Percentiles rank a stretch among this genome's conserved stretches.
These are phyloP conservation scores for Saccharomycopsis oosterbeekiorum DNA, from an alignment of 805 yeast genomes.

Conservation along the genomic window DNA sequence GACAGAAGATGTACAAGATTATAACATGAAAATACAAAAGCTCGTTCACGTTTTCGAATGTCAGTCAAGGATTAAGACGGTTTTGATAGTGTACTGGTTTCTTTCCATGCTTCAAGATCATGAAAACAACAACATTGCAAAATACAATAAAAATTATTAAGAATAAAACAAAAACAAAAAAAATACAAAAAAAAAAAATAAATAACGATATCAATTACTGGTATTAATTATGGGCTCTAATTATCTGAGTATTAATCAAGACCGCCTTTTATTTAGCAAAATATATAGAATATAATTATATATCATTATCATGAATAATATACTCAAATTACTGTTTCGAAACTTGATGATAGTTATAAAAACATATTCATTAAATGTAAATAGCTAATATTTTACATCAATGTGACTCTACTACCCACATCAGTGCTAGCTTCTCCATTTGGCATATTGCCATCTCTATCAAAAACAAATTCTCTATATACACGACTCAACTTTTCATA, in stretches of 20 bases:
- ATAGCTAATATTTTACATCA: constrained; percentile 41
- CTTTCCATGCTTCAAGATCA: not conserved
- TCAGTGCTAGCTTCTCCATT: constrained; percentile 72
- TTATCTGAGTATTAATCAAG: not conserved
- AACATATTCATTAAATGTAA: no score
- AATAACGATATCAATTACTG: not conserved
- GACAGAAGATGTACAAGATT: not conserved
- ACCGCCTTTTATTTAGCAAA: not conserved
- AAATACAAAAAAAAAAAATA: not conserved
- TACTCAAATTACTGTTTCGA: not conserved
- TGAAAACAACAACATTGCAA: not conserved
- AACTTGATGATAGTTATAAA: not conserved
- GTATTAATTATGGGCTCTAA: not conserved
- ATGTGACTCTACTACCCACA: constrained; percentile 75
- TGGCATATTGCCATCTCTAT: constrained; percentile 82
- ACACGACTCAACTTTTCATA: constrained; percentile 49
- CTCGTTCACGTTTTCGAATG: not conserved
- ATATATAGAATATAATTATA: constrained; percentile 2
- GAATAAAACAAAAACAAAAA: not conserved
- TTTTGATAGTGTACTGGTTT: not conserved
- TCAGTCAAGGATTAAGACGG: not conserved
- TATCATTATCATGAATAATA: constrained; percentile 1
- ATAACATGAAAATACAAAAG: not conserved
- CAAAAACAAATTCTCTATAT: constrained; percentile 63
- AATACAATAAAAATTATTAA: not conserved